Evolutionary conservation across 2,329 filamentous ascomycete species (phyloP), one percentile per base, ranked within the genome.

Genomic region (Fusarium sp.): DNA sequence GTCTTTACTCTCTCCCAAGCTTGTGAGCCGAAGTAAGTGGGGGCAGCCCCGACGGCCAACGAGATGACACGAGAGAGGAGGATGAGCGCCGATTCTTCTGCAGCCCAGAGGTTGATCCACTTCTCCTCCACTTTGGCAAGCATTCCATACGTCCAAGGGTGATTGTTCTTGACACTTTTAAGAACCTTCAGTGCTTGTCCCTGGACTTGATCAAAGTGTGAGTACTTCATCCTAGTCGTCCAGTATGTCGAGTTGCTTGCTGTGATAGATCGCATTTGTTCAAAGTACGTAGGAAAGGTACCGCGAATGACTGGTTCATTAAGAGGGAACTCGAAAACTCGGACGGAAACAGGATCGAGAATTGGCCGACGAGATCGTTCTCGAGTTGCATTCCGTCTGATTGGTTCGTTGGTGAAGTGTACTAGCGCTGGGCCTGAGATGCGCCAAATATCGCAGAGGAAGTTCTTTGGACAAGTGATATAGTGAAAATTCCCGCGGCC

Each of bases 261-360:
- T 13, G 54, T 58, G 4, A 58, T 28, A 3, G 46, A 51, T 17
- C 34, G 38, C 54, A 58, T 36, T 7, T 58, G 54, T 17, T 58
- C 54, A 13, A 58, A 36, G 3, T 11, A 24, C 1, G 20, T 52
- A 2, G 54, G 54, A 15, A 58, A 58, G 6, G 3, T 26, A 3
- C 46, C 46, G 6, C 46, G 54, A 2, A 58, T 22, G 1, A 58
- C 38, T 22, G 26, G 8, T 9, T 52, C 15, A 2, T 18, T 4
- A 3, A 53, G 38, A 7, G 54, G 54, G 22, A 58, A 4, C 5
- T 58, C 28, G 4, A 58, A 58, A 8, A 58, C 46, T 4, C 54
- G 46, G 3, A 58, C 46, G 1, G 28, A 34, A 8, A 58, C 54
- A 4, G 54, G 54, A 9, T 58, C 54, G n/a, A 58, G 28, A 3